These are phyloP conservation scores for Eucalyptus marginata DNA, from an alignment of 345 rosid species.

Conservation along the genomic window DNA sequence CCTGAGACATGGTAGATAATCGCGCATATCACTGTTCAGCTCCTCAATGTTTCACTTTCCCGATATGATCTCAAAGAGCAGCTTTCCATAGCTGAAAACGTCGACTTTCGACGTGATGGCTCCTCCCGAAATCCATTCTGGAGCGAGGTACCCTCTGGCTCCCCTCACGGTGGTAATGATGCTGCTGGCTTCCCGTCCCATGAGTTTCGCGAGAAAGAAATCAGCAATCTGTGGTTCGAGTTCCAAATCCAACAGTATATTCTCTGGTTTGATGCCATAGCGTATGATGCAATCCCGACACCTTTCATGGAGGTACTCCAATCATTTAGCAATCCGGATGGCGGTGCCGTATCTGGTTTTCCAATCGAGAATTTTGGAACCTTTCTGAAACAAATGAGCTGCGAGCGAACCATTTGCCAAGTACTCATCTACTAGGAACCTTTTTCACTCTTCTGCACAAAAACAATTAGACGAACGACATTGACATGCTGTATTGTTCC, in stretches of 20 bases:
- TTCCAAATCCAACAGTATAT: neutral
- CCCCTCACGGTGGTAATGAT: neutral
- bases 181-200: neutral
- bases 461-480: too few relatives aligned
- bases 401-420: too few relatives aligned
- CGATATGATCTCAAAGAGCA: constrained; percentile 1
- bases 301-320: constrained; percentile 5
- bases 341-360: neutral
- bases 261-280: neutral
- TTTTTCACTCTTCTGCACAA: too few relatives aligned
- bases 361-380: neutral
- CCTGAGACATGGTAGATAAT: neutral
- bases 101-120: constrained; percentile 1
- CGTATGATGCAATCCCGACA: neutral
- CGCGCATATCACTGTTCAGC: neutral
- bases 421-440: too few relatives aligned
- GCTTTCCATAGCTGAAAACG: neutral
- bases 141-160: neutral
- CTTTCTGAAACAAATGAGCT: neutral
- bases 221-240: neutral
- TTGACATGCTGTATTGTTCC: too few relatives aligned
- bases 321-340: neutral
- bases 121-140: neutral
- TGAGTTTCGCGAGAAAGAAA: neutral
- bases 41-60: neutral